Conservation (phyloP, 225 moss, liverwort and hornwort genomes). For the Pseudoscleropodium purum region DNA sequence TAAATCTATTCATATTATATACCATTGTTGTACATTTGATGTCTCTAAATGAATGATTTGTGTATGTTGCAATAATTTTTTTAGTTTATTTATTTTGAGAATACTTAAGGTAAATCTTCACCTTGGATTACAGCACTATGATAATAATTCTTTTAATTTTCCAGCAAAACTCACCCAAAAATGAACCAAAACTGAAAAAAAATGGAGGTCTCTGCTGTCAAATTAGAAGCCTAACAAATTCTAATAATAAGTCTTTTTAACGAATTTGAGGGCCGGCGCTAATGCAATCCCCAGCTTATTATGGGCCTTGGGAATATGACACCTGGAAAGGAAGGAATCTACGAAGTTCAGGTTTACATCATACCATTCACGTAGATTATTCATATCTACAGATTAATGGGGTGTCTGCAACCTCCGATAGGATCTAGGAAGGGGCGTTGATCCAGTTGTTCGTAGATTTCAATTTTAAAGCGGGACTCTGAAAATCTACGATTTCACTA, state of each 20-base stretch:
- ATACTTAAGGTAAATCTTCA: background rate
- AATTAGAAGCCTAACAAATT: background rate
- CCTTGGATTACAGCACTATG: too few relatives aligned
- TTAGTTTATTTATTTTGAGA: too few relatives aligned
- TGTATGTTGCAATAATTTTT: rapidly evolving
- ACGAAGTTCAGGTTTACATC: background rate
- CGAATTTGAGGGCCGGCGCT: background rate
- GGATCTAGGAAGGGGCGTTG: background rate
- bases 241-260: background rate
- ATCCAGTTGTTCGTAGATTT: background rate
- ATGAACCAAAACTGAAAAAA: background rate
- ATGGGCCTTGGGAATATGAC: background rate
- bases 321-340: background rate
- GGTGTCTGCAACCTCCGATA: background rate
- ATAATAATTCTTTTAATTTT: background rate
- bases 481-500: rapidly evolving
- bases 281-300: background rate
- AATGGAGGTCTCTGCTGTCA: background rate
- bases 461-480: background rate
- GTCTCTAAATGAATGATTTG: background rate
- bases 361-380: rapidly evolving
- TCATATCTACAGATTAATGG: rapidly evolving
- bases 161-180: background rate
- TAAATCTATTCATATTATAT: background rate
- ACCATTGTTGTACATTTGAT: background rate